Evolutionary conservation across 2,329 filamentous ascomycete species (phyloP).

Genomic region (Capronia coronata): DNA sequence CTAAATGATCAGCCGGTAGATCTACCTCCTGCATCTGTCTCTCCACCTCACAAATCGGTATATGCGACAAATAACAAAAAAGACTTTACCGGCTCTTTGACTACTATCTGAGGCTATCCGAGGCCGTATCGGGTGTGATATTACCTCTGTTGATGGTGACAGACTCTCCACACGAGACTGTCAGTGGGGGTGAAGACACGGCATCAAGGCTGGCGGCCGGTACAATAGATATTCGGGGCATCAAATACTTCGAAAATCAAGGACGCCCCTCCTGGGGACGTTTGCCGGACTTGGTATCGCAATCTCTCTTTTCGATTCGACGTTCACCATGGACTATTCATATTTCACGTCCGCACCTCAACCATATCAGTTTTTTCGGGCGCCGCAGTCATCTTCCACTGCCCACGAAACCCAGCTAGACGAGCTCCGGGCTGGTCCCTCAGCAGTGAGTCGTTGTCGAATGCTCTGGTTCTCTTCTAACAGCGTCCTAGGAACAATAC

Average conservation of each 20-base stretch:
- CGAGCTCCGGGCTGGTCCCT: slow-evolving; percentile 41
- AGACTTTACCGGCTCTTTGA: too few species aligned
- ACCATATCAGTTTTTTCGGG: slow-evolving; percentile 45
- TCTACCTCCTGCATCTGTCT: background rate
- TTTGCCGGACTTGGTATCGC: background rate
- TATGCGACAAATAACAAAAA: too few species aligned
- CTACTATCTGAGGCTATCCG: too few species aligned
- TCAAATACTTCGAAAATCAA: too few species aligned
- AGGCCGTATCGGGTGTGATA: too few species aligned
- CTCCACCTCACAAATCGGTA: too few species aligned
- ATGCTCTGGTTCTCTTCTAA: slow-evolving; percentile 9
- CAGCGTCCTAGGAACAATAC: slow-evolving; percentile 31
- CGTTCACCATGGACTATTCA: slow-evolving; percentile 49
- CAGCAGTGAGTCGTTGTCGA: slow-evolving; percentile 32
- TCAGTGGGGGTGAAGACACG: too few species aligned
- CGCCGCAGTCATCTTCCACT: slow-evolving; percentile 37
- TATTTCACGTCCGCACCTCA: slow-evolving; percentile 43
- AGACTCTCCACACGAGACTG: too few species aligned
- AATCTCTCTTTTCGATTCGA: background rate
- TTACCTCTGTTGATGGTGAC: too few species aligned
- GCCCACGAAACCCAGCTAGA: slow-evolving; percentile 37
- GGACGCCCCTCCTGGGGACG: too few species aligned
- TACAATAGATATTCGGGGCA: too few species aligned
- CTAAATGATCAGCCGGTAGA: background rate
- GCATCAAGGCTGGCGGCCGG: too few species aligned